Conservation (phyloP, 129 eudicot genomes). For the Rutidosis leptorrhynchoides region DNA sequence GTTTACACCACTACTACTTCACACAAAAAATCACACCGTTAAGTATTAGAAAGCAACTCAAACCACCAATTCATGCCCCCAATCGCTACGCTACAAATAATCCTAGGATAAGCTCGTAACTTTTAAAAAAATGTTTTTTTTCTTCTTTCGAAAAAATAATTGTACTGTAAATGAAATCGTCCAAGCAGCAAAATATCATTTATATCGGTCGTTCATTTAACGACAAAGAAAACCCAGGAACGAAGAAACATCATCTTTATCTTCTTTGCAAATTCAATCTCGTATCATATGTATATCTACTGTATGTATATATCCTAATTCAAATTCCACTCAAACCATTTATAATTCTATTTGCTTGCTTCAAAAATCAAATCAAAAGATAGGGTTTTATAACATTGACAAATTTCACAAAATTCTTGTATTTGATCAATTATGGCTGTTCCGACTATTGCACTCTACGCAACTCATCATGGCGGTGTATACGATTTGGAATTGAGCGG, state of each 20-base stretch:
- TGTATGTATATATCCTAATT: conserved; percentile 25
- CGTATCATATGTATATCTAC: conserved; percentile 16
- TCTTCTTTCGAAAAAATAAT: no score
- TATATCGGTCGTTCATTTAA: background rate
- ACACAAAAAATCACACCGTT: no score
- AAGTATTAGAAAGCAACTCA: no score
- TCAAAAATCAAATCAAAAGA: background rate
- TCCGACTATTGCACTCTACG: conserved; percentile 76
- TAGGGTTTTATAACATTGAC: conserved; percentile 16
- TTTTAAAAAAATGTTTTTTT: no score
- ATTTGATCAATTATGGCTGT: conserved; percentile 59
- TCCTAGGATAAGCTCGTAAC: no score
- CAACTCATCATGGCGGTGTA: conserved; percentile 48
- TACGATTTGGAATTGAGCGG: conserved; percentile 56
- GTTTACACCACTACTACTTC: no score
- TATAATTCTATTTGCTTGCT: background rate
- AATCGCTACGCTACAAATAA: no score
- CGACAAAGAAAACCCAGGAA: conserved; percentile 12
- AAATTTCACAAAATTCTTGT: background rate
- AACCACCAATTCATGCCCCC: no score
- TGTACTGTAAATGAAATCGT: background rate
- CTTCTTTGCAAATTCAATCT: conserved; percentile 16
- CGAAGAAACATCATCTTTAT: conserved; percentile 17
- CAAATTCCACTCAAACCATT: conserved; percentile 7
- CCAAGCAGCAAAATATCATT: conserved; percentile 23